phyloP scores from a whole-genome alignment of 1,139 yeast species.

The Magnusiomyces fungicola region DNA sequence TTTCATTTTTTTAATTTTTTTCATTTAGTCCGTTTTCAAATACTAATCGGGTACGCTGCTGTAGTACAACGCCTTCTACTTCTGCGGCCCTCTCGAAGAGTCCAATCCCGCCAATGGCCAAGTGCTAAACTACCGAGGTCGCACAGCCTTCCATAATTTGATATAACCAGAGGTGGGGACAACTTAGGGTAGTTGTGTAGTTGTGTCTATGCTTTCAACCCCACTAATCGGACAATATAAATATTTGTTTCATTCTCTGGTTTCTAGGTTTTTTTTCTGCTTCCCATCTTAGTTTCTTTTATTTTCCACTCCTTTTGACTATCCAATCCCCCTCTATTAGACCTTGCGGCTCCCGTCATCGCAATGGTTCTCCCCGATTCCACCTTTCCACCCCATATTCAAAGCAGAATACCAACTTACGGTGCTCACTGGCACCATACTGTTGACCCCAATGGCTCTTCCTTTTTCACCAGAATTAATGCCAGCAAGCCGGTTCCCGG shows the following conservation, averaged over 20 bases:
- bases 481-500: neutral
- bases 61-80: no score
- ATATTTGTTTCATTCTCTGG: neutral
- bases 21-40: no score
- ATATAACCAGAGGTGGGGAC: neutral
- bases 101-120: no score
- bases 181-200: neutral
- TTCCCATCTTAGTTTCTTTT: neutral
- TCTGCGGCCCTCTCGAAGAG: no score
- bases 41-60: no score
- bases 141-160: neutral
- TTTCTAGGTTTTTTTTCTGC: no score
- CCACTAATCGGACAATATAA: neutral
- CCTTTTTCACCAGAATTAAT: neutral
- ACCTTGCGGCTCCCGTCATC: neutral
- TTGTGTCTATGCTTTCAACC: neutral
- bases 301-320: neutral
- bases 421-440: neutral
- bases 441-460: neutral
- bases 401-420: neutral
- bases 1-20: no score
- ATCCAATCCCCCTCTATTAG: neutral
- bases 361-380: conserved; percentile 5
- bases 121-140: no score
- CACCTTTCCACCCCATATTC: neutral